Base-by-base conservation (phyloP, 2,329 filamentous ascomycete genomes). In the Alternaria alternata region DNA sequence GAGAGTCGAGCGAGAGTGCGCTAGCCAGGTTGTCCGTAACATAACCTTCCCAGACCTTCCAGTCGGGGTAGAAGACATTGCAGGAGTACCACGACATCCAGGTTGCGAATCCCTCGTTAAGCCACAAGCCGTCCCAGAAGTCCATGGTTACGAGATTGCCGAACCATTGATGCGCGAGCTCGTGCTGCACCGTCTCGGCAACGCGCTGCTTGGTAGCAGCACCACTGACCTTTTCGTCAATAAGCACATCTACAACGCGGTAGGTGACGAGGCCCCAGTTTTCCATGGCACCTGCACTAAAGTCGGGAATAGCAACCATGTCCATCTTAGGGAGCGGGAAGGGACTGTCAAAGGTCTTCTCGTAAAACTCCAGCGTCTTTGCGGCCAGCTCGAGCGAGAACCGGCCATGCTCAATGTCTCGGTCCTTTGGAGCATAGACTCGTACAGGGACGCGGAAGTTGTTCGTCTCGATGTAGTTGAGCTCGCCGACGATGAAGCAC, bases 261-360 rank as follows among this genome's bases (percentile, higher is more conserved):
- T 97, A 98, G 7, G 94, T 98, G 69, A 98, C 89, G 53, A 98
- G 84, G 75, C 94, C 94, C 94, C 94, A 98, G 79, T 98, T 98
- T 85, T 98, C 94, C 94, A 98, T 97, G 61, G 94, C 94, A 64
- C 94, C 94, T 49, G 93, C 93, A 51, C 93, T 93, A 77, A 98
- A 98, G 77, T 98, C 94, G 16, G 94, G 94, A 74, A 98, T 94
- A 44, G 94, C 94, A 69, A 96, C 89, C 90, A 96, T 95, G 80
- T 96, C 93, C 91, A 96, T 95, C 86, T 96, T 96, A 53, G 93
- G 93, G 42, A 96, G 83, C 7, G 93, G 93, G 75, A 95, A 97
- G 32, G 91, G 84, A 77, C 89, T 94, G 68, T 91, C 91, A 69
- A 98, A 98, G 3, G 93, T 91, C 81, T 96, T 93, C 80, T 98